Base-by-base conservation (phyloP, 805 yeast species). In the Sugiyamaella lignohabitans region DNA sequence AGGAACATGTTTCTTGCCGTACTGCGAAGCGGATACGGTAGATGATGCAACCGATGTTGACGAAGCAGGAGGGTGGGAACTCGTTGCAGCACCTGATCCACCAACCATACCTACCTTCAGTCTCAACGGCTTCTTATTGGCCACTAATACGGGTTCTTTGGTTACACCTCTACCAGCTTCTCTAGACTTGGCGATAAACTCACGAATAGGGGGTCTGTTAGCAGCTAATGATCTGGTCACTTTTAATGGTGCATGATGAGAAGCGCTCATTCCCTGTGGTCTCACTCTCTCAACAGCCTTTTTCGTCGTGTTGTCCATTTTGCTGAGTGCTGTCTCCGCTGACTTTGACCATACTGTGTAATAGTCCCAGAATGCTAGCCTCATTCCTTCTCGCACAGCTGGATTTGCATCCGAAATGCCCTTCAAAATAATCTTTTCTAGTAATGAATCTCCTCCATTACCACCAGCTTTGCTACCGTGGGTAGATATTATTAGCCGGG, bases 341-440 rank as follows among this genome's bases (percentile, higher is more conserved):
- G 69, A 65, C 0, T 63, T 57, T 0, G 86, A 84, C 65, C 78
- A 83, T 4, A 72, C 58, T 18, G 68, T 70, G 54, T 72, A 73
- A 46, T 78, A 74, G 11, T 75, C 68, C 96, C 96, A 89, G 57
- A 74, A 91, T 0, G 87, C 72, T 2, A 71, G 68, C 60, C 95
- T 75, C 69, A 82, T 84, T 0, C 78, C 68, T 56, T 80, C 94
- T 53, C 97, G 73, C 0, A 86, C 96, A 0, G 76, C 68, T 0
- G 89, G 87, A 49, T 84, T 83, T 0, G 96, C 86, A 61, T 89
- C 98, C 0, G 77, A 60, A 0, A 93, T 67, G 18, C 91, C 82
- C 54, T 77, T 80, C 2, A 66, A 50, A 1, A 87, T 58, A 52
- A 80, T 68, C 40, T 71, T 76, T 29, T 70, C 80, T 1, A 81